Evolutionary conservation across 2,329 filamentous ascomycete species (phyloP), one percentile per base, ranked within the genome.

Genomic region (Westerdykella aurantiaca): DNA sequence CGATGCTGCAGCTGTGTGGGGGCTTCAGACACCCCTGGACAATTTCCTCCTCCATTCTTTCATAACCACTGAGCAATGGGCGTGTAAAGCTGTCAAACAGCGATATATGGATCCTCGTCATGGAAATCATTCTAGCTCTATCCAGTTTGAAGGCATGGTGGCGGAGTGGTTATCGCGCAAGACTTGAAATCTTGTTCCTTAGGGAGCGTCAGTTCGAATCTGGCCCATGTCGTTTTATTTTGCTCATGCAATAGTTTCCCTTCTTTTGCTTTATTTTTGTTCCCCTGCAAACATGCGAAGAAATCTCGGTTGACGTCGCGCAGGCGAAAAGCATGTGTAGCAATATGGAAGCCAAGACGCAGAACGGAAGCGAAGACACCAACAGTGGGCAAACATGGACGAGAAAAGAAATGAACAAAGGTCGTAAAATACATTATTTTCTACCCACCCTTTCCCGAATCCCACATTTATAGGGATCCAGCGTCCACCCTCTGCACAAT

Each of bases 401-500:
- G n/a, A 3, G 4, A 14, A 35, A 14, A 33, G 14, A 14, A 35
- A 14, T 35, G 33, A 16, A 18, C 33, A 35, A 13, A 35, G 31
- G 17, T 35, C n/a, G 13, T 14, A 16, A 14, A 35, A 16, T 14
- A 35, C 33, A 35, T 35, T 35, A 35, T 9, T 11, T 35, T 35
- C 33, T 35, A 14, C 33, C 41, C 69, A 51, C 18, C 70, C 67
- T 40, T 63, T 60, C 17, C 43, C 18, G 83, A 54, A 35, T 12
- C 18, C 33, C 13, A 14, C 33, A 9, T 13, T 18, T 14, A 35
- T 35, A 35, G 33, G 33, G 33, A 35, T 35, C 33, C 33, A 35
- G 33, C 33, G 33, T 35, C 33, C 33, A 91, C 77, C 57, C 82
- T 82, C 70, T 97, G 90, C 43, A 98, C 88, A 39, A 97, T 88